Percentiles rank a stretch among this genome's conserved stretches.
Conservation (phyloP, 768 basidiomycete species). For the Lentinula sp. region DNA sequence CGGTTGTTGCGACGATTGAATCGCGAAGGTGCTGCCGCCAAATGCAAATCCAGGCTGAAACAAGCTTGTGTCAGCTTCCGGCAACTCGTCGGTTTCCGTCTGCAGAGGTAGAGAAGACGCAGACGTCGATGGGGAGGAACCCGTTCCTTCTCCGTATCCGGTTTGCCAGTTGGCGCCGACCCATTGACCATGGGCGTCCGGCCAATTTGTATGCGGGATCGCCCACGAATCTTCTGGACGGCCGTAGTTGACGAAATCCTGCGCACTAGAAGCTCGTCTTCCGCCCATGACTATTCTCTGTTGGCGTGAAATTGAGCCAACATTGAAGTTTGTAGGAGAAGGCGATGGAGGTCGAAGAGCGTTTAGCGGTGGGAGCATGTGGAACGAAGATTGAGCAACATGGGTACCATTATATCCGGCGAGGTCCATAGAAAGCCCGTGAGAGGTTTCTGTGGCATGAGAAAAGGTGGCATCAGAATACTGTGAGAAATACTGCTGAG, state of each 20-base stretch:
- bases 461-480: conserved; percentile 34
- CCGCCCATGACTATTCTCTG: conserved; percentile 35
- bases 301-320: conserved; percentile 33
- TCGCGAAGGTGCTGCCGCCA: conserved; percentile 18
- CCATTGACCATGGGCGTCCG: background rate
- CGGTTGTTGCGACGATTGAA: background rate
- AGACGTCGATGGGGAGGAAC: background rate
- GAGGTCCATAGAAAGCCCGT: conserved; percentile 35
- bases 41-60: conserved; percentile 38
- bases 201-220: background rate
- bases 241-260: conserved; percentile 27
- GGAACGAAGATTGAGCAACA: conserved; percentile 12
- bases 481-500: background rate
- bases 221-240: conserved; percentile 2
- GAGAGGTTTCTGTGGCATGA: conserved; percentile 30
- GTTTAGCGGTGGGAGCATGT: conserved; percentile 3
- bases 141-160: background rate
- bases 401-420: conserved; percentile 19
- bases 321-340: conserved; percentile 8
- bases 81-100: conserved; percentile 40
- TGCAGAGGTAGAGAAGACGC: conserved; percentile 8
- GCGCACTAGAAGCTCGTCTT: conserved; percentile 45
- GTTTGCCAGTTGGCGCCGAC: background rate
- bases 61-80: conserved; percentile 40
- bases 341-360: conserved; percentile 7